Conservation (phyloP, 306 rosid species). For the Mucuna pruriens region DNA sequence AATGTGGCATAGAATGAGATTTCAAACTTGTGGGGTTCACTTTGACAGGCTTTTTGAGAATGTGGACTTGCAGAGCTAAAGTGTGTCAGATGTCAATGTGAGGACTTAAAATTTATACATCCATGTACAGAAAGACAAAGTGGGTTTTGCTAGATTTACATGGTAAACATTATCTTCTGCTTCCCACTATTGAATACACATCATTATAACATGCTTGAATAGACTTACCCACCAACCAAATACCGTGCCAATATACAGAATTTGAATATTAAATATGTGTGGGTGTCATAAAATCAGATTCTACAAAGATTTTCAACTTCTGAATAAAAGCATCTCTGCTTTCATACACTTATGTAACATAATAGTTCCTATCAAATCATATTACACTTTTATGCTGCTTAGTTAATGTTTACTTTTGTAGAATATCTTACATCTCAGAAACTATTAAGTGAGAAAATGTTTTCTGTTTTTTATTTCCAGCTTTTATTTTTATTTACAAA, state of each 20-base stretch:
- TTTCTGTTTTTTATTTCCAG: too few species aligned
- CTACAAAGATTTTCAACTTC: conserved; percentile 17
- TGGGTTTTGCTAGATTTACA: conserved; percentile 45
- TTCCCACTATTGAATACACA: conserved; percentile 57
- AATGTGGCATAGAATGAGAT: conserved; percentile 30
- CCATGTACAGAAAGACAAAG: conserved; percentile 25
- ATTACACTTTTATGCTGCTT: not conserved
- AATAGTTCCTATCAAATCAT: conserved; percentile 6
- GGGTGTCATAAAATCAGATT: conserved; percentile 22
- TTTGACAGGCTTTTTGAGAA: conserved; percentile 56
- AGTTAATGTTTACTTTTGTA: not conserved
- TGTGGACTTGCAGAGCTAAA: conserved; percentile 64
- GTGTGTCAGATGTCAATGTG: conserved; percentile 51
- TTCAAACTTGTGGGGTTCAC: conserved; percentile 78
- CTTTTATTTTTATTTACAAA: too few species aligned
- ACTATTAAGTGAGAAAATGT: too few species aligned
- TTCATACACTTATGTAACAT: not conserved
- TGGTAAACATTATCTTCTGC: conserved; percentile 64
- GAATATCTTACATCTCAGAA: not conserved
- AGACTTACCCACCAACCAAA: conserved; percentile 41
- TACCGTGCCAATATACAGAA: conserved; percentile 5
- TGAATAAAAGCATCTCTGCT: not conserved
- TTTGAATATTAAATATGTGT: not conserved
- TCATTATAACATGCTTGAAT: conserved; percentile 37
- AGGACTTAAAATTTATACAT: conserved; percentile 21